A percentile compares a stretch with the other conserved stretches of the same genome.
phyloP scores from a whole-genome alignment of 2,329 filamentous ascomycete genomes.

The Aspergillus fumigatiaffinis region DNA sequence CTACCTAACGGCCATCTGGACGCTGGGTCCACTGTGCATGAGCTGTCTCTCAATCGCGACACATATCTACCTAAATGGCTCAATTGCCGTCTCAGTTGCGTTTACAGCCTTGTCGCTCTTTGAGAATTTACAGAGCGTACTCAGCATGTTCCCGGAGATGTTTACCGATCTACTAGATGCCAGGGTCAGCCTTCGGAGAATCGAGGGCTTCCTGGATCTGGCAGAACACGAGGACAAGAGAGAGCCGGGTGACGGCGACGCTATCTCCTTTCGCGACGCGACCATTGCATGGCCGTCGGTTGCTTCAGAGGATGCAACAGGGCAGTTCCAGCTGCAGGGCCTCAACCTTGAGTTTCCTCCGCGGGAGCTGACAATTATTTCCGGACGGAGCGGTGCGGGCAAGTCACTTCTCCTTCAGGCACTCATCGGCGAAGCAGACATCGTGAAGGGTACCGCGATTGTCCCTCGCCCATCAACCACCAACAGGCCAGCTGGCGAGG shows the following conservation, averaged over 20 bases:
- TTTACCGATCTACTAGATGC: conserved; percentile 65
- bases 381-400: conserved; percentile 71
- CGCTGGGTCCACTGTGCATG: conserved; percentile 66
- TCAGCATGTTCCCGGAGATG: conserved; percentile 68
- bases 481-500: conserved; percentile 48
- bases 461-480: conserved; percentile 57
- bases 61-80: conserved; percentile 60
- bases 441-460: conserved; percentile 59
- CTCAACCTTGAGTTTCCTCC: conserved; percentile 64
- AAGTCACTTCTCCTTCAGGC: conserved; percentile 71
- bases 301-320: conserved; percentile 47
- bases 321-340: conserved; percentile 60
- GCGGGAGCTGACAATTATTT: conserved; percentile 67
- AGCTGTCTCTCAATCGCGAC: conserved; percentile 65
- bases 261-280: conserved; percentile 59
- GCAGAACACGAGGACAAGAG: conserved; percentile 59
- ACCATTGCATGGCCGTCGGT: conserved; percentile 73
- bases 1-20: conserved; percentile 62
- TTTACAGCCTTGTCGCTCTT: conserved; percentile 74
- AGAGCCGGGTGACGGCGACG: too few relatives aligned
- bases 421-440: conserved; percentile 69
- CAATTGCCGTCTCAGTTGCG: conserved; percentile 65
- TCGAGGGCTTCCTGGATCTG: conserved; percentile 46
- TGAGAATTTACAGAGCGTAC: conserved; percentile 59
- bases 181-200: conserved; percentile 62